Evolutionary conservation across 768 basidiomycete genomes (phyloP).

Genomic region (Leucosporidium creatinivorum): DNA sequence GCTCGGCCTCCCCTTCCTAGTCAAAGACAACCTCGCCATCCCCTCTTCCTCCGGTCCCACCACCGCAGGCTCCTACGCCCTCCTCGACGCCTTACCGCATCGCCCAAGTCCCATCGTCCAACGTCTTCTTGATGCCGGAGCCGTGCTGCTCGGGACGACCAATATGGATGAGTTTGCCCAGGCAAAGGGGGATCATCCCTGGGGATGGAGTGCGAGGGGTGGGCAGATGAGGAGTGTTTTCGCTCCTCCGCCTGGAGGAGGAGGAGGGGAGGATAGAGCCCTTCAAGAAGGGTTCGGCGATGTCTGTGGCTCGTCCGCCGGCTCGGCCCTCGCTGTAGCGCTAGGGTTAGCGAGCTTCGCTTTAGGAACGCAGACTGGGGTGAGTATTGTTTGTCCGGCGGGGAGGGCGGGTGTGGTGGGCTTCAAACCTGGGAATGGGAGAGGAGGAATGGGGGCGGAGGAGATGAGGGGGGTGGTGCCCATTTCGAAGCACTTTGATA

Average conservation of each 20-base stretch:
- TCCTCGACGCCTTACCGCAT: neutral
- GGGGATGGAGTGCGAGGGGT: neutral
- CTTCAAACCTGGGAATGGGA: neutral
- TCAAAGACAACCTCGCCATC: constrained; percentile 3
- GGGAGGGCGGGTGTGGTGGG: neutral
- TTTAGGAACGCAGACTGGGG: neutral
- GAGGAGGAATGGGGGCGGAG: neutral
- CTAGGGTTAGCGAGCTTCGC: neutral
- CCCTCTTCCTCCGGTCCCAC: neutral
- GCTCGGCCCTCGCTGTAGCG: neutral
- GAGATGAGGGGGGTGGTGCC: neutral
- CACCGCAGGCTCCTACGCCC: neutral
- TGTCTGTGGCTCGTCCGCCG: neutral
- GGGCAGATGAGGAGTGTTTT: neutral
- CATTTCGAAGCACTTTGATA: neutral
- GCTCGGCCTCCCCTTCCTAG: constrained; percentile 7
- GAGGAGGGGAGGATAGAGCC: neutral
- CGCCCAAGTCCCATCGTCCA: constrained; percentile 1
- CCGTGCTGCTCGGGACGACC: constrained; percentile 9
- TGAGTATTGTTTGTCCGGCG: neutral
- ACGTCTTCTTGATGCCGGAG: constrained; percentile 7
- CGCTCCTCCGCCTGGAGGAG: neutral
- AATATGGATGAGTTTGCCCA: constrained; percentile 20
- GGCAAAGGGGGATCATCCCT: neutral
- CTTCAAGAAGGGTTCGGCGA: neutral